A percentile compares a stretch with the other conserved stretches of the same genome.
phyloP scores from a whole-genome alignment of 2,329 filamentous ascomycete genomes.

The Spiromastix sp. region DNA sequence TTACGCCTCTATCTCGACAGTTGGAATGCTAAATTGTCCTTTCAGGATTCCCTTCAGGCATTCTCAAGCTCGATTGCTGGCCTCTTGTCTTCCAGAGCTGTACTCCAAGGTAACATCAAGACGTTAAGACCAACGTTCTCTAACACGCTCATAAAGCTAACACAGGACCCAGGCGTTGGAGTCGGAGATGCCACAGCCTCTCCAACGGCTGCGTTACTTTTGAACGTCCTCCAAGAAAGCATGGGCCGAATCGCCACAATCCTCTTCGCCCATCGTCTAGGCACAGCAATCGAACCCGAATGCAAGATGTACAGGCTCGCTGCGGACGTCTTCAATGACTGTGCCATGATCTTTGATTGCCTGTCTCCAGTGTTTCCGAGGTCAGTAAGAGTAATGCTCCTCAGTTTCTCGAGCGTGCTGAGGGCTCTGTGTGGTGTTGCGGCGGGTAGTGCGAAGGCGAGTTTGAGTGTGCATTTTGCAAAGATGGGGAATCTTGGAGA shows the following conservation, averaged over 20 bases:
- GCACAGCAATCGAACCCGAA: constrained; percentile 75
- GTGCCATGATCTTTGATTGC: constrained; percentile 75
- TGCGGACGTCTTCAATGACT: constrained; percentile 81
- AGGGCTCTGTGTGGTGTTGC: constrained; percentile 76
- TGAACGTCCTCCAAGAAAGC: constrained; percentile 74
- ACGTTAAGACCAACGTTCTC: too few species aligned
- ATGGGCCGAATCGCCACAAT: constrained; percentile 77
- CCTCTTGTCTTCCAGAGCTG: constrained; percentile 68
- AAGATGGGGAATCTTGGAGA: constrained; percentile 79
- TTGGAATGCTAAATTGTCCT: neutral
- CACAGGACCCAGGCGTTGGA: constrained; percentile 50
- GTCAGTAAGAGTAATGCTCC: constrained; percentile 43
- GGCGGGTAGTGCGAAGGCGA: constrained; percentile 81
- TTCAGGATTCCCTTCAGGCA: constrained; percentile 31
- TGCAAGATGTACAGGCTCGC: constrained; percentile 83
- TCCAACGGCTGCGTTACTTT: constrained; percentile 68
- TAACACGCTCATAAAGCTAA: constrained; percentile 7
- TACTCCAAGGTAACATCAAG: constrained; percentile 59
- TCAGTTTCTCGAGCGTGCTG: constrained; percentile 52
- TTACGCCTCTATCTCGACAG: neutral
- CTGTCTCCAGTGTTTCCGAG: constrained; percentile 64
- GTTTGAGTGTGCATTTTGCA: constrained; percentile 85
- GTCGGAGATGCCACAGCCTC: constrained; percentile 72
- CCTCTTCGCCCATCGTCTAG: constrained; percentile 70
- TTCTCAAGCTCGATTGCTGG: constrained; percentile 34